Evolutionary conservation across 2,329 filamentous ascomycete genomes (phyloP), one percentile per base, ranked within the genome.

Genomic region (Ambrosiella xylebori): DNA sequence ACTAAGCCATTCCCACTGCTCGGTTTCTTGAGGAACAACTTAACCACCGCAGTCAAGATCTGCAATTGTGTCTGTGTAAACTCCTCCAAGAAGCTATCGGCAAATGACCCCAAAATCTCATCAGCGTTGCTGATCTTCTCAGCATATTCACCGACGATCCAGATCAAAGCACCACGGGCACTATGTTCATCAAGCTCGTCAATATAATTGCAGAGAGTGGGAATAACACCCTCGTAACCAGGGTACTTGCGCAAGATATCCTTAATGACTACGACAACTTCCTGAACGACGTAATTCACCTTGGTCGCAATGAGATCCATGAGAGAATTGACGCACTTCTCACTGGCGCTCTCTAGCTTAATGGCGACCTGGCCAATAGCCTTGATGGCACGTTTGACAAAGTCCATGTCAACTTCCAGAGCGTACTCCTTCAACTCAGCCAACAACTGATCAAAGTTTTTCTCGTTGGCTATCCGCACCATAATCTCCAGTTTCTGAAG

Each of bases 71-170:
- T 95, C 84, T 94, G 91, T 56, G 90, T 93, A 67, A 96, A 97
- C 69, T 98, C 93, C 68, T 97, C 93, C 69, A 86, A 86, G 69
- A 98, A 97, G 0, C 83, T 85, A 58, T 97, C 93, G 11, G 96
- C 91, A 66, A 98, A 98, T 15, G 86, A 84, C 56, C 82, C 78
- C 60, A 98, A 71, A 62, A 98, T 97, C 64, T 97, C 88, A 63
- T 90, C 89, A n/a, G 93, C 93, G 65, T 98, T 97, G 73, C 81
- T 95, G 66, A 98, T 98, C 76, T 98, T 98, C 74, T 98, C 93
- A 0, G 93, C 93, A 68, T 98, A 98, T 69, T 98, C 93, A 64
- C 93, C 93, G 5, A 98, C 91, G 64, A 98, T 97, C 93, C 93
- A 98, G 66, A 98, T 97, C 61, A 98, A 74, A 19, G 91, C 86